Conservation (phyloP, 352 stramenopile genomes). For the Pythium pyrilobum region DNA sequence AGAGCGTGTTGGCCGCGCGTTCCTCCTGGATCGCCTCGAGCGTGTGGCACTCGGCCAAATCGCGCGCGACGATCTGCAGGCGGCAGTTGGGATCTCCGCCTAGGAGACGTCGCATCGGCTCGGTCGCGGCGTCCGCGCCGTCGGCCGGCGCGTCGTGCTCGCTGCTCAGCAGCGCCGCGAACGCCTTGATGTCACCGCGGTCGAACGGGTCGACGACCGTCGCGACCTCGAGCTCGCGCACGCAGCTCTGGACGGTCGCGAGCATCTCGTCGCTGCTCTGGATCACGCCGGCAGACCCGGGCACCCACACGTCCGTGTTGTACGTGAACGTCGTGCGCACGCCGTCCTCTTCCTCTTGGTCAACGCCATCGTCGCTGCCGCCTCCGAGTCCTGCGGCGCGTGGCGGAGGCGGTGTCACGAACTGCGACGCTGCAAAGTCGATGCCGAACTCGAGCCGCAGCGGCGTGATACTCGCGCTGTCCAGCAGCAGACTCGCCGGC, state of each 20-base stretch:
- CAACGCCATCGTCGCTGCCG: conserved; percentile 4
- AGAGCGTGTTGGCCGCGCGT: conserved; percentile 54
- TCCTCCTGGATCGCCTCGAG: conserved; percentile 43
- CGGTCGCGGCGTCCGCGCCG: conserved; percentile 5
- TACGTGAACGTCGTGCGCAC: conserved; percentile 31
- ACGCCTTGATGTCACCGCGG: conserved; percentile 41
- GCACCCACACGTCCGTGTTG: conserved; percentile 65
- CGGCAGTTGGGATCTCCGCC: conserved; percentile 41
- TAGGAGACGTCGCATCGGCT: conserved; percentile 2
- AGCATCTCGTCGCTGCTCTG: conserved; percentile 63
- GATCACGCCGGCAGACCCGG: conserved; percentile 32
- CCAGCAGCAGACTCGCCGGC: conserved; percentile 15
- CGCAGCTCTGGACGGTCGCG: conserved; percentile 42
- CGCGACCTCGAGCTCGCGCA: conserved; percentile 48
- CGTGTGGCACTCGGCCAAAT: conserved; percentile 28
- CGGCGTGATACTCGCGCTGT: conserved; percentile 29
- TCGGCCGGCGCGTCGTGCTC: conserved; percentile 29
- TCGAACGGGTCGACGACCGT: conserved; percentile 65
- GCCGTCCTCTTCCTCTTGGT: background rate
- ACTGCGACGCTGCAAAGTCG: conserved; percentile 59
- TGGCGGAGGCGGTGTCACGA: conserved; percentile 22
- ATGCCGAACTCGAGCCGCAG: conserved; percentile 52
- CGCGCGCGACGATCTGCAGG: conserved; percentile 42
- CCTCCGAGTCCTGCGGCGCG: too few relatives aligned
- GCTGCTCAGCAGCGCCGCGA: conserved; percentile 34